Conservation (phyloP, 331 rosid genomes). For the Pyrus hybrid region DNA sequence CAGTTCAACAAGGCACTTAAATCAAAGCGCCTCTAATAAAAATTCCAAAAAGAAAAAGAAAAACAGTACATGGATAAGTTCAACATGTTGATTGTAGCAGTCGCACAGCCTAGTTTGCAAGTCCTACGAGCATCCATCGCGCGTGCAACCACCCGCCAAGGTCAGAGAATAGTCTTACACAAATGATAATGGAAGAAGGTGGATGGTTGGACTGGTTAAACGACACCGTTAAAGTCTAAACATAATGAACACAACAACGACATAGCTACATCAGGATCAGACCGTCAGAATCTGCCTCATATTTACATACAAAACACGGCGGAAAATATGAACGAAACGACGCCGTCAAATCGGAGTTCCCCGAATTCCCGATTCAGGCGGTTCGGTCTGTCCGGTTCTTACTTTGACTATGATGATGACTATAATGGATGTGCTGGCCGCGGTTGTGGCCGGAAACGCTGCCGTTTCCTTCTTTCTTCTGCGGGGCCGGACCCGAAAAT, state of each 20-base stretch:
- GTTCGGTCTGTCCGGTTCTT: constrained; percentile 39
- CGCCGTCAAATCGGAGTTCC: background rate
- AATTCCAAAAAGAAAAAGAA: background rate
- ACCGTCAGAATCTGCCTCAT: constrained; percentile 1
- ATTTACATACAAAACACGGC: constrained; percentile 33
- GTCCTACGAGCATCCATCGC: background rate
- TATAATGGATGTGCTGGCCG: background rate
- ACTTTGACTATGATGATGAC: constrained; percentile 17
- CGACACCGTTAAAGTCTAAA: background rate
- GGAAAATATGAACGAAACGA: background rate
- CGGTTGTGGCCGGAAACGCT: constrained; percentile 9
- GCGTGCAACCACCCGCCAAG: background rate
- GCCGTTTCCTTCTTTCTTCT: constrained; percentile 44
- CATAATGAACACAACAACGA: background rate
- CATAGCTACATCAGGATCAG: background rate
- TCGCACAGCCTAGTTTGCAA: background rate
- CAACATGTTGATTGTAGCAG: background rate
- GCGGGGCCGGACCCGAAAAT: constrained; percentile 49
- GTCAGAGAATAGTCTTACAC: background rate
- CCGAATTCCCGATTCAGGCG: constrained; percentile 10
- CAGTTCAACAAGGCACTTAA: too few relatives aligned
- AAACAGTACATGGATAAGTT: background rate
- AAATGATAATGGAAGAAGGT: too few relatives aligned
- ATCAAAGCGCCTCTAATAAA: too few relatives aligned
- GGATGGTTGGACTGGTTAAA: background rate